Conservation (phyloP, 805 yeast species). For the Dipodascopsis tothii region DNA sequence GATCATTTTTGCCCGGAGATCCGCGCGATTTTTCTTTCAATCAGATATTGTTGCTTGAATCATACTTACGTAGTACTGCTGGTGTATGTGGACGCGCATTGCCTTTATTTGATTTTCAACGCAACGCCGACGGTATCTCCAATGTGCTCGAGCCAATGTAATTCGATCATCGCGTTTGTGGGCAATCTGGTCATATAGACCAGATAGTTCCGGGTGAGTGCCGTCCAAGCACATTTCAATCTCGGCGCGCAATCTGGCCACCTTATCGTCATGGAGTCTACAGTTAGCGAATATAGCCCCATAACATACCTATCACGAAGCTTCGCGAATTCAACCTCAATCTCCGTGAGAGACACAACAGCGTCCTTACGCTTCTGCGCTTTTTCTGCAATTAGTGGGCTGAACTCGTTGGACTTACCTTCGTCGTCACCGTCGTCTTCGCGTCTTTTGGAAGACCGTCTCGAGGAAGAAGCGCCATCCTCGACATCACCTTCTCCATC, state of each 20-base stretch:
- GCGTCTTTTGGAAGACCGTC: conserved; percentile 2
- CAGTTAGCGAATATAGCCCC: neutral
- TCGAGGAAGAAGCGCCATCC: neutral
- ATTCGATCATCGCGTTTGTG: conserved; percentile 67
- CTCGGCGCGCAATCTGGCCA: conserved; percentile 70
- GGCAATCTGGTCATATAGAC: conserved; percentile 39
- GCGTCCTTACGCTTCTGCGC: conserved; percentile 53
- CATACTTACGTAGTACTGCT: conserved; percentile 30
- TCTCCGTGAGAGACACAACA: conserved; percentile 61
- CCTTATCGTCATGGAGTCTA: conserved; percentile 70
- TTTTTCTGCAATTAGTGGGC: conserved; percentile 19
- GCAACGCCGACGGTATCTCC: conserved; percentile 63
- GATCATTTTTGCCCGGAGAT: conserved; percentile 57
- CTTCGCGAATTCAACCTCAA: conserved; percentile 80
- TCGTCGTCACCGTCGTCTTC: conserved; percentile 12
- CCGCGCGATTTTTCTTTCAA: conserved; percentile 48
- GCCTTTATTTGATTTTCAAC: conserved; percentile 77
- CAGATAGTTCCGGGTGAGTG: conserved; percentile 79
- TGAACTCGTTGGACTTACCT: conserved; percentile 18
- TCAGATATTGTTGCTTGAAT: conserved; percentile 42
- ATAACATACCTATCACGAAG: conserved; percentile 53
- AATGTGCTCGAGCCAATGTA: conserved; percentile 41
- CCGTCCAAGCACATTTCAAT: conserved; percentile 80
- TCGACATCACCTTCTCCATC: conserved; percentile 17
- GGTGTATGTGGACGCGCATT: conserved; percentile 71